phyloP scores from a whole-genome alignment of 2,329 filamentous ascomycete species.

The Ceratocystis papillata region DNA sequence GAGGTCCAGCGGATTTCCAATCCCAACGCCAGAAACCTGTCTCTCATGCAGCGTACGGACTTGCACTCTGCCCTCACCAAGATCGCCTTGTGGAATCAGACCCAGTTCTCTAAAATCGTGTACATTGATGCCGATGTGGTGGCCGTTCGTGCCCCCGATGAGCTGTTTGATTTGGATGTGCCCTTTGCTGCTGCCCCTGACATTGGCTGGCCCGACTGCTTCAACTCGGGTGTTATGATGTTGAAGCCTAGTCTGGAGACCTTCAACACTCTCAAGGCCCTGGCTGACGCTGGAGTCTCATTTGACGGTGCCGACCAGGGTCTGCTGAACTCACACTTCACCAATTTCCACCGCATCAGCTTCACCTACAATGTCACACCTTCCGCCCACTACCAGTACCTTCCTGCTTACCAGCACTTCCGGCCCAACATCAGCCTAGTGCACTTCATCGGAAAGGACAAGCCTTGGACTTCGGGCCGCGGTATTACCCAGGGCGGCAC shows the following conservation, averaged over 20 bases:
- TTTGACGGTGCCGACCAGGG: conserved; percentile 98
- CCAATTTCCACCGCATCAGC: conserved; percentile 74
- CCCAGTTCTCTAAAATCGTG: conserved; percentile 81
- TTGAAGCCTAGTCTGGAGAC: conserved; percentile 76
- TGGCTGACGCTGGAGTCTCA: conserved; percentile 78
- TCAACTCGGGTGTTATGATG: conserved; percentile 97
- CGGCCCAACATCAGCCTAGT: conserved; percentile 80
- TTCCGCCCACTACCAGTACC: conserved; percentile 92
- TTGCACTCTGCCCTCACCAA: conserved; percentile 92
- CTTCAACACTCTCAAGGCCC: conserved; percentile 71
- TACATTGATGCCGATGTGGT: conserved; percentile 93
- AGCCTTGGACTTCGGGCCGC: conserved; percentile 71
- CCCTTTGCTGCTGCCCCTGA: conserved; percentile 69
- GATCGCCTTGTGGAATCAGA: conserved; percentile 85
- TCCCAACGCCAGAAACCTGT: conserved; percentile 65
- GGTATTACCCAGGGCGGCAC: conserved; percentile 33
- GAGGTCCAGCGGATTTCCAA: conserved; percentile 73
- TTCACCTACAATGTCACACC: conserved; percentile 98
- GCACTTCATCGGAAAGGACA: conserved; percentile 86
- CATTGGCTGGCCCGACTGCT: conserved; percentile 94
- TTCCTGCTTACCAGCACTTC: conserved; percentile 89
- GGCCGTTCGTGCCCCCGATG: conserved; percentile 80
- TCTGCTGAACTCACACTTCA: conserved; percentile 87
- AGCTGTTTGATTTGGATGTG: conserved; percentile 62
- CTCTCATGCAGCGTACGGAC: conserved; percentile 84